Evolutionary conservation across 108 stramenopile species (phyloP), one percentile per base, ranked within the genome.

Genomic region (Conticribra weissflogii): DNA sequence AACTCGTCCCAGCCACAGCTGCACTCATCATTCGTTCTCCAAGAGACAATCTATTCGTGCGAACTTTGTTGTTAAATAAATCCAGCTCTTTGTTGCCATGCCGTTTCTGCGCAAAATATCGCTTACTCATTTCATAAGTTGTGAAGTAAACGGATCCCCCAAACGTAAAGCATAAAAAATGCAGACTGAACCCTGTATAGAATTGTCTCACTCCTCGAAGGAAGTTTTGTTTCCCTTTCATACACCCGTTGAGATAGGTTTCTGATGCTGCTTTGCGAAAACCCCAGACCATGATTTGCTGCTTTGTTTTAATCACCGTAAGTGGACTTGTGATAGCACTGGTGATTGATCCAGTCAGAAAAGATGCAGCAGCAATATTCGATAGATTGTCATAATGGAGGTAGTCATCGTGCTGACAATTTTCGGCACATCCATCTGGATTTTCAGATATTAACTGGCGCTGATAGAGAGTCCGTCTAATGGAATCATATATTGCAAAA

Each of bases 401-500:
- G 66, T 92, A 92, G 55, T 84, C 81, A 22, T 59, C 41, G 1
- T 57, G 50, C 19, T 56, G 47, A 59, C 46, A 28, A 44, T 27
- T 29, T 29, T 12, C 12, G 12, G 46, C 22, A 29, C 21, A 28
- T 66, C 36, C 24, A n/a, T 58, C 44, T 28, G 54, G 28, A 59
- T 72, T 52, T 34, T 65, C 55, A 2, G 48, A 55, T 85, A 52
- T 55, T 30, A 67, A 18, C 46, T 69, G 61, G 66, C 32, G 79
- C 49, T 67, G 34, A 63, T 77, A 79, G 2, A 93, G 71, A 3
- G 82, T 44, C 36, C 88, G 52, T 59, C 92, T 68, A 9, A 72
- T 68, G 1, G 86, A 73, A 65, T 93, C 92, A 63, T 90, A 93
- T 14, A 80, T 63, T 17, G 86, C 78, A 77, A 93, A 93, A 74